Evolutionary conservation across 2,329 filamentous ascomycete species (phyloP).

Genomic region (Alternaria ventricosa): DNA sequence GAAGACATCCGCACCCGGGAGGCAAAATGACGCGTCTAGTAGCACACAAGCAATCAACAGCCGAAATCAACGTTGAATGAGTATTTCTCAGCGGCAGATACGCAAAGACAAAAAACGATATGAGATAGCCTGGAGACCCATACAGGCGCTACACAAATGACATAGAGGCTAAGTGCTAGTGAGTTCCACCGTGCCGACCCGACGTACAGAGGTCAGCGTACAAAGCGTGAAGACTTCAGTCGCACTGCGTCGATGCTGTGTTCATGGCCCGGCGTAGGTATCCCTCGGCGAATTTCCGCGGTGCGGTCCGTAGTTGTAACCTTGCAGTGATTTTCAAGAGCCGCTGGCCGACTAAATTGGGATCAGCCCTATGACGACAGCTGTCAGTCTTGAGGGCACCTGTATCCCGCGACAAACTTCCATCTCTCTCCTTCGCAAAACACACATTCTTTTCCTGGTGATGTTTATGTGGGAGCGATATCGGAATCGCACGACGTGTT

Average conservation of each 20-base stretch:
- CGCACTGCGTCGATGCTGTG: constrained; percentile 15
- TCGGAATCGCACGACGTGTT: background rate
- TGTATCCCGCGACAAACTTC: background rate
- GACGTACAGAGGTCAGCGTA: constrained; percentile 17
- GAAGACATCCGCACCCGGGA: constrained; percentile 10
- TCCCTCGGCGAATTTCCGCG: constrained; percentile 5
- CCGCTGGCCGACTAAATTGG: background rate
- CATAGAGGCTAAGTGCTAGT: background rate
- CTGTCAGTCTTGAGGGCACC: background rate
- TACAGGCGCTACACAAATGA: background rate
- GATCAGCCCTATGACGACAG: constrained; percentile 5
- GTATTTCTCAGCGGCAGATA: background rate
- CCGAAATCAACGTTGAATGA: background rate
- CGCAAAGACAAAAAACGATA: background rate
- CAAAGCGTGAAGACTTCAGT: constrained; percentile 19
- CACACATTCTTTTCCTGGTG: too few species aligned
- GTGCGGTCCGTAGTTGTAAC: constrained; percentile 10
- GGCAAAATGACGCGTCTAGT: constrained; percentile 9
- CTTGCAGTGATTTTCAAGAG: background rate
- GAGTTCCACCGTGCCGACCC: background rate
- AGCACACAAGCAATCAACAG: background rate
- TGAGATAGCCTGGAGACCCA: background rate
- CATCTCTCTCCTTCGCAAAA: background rate
- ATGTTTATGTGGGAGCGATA: background rate
- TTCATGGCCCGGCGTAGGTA: constrained; percentile 8